Evolutionary conservation across 768 basidiomycete species (phyloP), one percentile per base, ranked within the genome.

Genomic region (Collybia nuda): DNA sequence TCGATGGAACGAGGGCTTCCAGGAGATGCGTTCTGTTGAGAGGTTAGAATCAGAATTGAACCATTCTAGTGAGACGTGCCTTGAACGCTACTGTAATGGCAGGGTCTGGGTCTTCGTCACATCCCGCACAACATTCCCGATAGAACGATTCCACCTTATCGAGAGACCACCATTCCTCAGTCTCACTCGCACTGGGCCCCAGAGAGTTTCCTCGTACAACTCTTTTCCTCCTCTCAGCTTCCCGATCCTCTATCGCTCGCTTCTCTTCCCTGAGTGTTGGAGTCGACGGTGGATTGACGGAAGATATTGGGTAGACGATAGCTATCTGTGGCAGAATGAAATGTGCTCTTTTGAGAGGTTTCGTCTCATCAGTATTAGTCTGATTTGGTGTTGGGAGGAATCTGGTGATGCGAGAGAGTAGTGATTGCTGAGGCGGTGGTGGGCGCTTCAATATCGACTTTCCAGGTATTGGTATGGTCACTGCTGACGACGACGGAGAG

Each of bases 301-400:
- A 83, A 22, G 88, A 89, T 64, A 98, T 95, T 0, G 94, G 93
- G 66, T 98, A 98, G 26, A 94, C 84, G 19, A 89, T 90, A 26
- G 83, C 85, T 58, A 97, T 80, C 57, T 89, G 80, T 0, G 91
- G 91, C 11, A 97, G 73, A 56, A 96, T 90, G 64, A 98, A 98
- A 59, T 96, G 90, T 0, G 95, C 97, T 44, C 90, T 73, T 62
- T 90, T 93, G 55, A 96, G 76, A 9, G 90, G 82, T 59, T 77
- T 81, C 29, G 69, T 66, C 40, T 81, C 73, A 60, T 81, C 81
- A 44, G 60, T 53, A n/a, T 64, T 47, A 21, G 57, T 61, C 23
- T 69, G 71, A 38, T 57, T 64, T 54, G 80, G 83, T 0, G 79
- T 79, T 12, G 88, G 89, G 19, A 92, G 71, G 63, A 91, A 85